These are phyloP conservation scores for Margaritispora aquatica DNA, from an alignment of 495 filamentous ascomycete species.

Conservation along the genomic window DNA sequence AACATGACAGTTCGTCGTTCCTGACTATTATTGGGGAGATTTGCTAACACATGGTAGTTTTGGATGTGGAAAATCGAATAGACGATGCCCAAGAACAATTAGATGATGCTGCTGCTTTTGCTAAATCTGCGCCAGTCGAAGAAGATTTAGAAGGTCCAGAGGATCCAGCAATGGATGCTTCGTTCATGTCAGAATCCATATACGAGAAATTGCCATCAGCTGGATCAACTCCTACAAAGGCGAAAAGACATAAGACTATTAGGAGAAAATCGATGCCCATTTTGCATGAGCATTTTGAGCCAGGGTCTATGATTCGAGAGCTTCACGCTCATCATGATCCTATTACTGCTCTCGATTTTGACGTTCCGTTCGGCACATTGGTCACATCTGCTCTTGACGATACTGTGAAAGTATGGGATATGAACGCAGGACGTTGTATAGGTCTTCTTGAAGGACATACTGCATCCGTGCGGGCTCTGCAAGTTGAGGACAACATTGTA, in stretches of 20 bases:
- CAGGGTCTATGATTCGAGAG: conserved; percentile 82
- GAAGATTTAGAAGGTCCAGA: conserved; percentile 46
- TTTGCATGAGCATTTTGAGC: conserved; percentile 90
- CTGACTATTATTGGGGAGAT: not conserved
- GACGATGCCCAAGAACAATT: conserved; percentile 76
- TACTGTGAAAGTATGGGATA: conserved; percentile 95
- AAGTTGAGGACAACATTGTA: conserved; percentile 93
- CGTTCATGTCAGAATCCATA: conserved; percentile 97
- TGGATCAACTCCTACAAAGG: conserved; percentile 40
- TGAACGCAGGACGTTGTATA: conserved; percentile 86
- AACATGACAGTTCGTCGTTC: conserved; percentile 66
- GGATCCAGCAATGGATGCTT: conserved; percentile 50
- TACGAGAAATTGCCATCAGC: conserved; percentile 83
- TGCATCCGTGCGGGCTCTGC: conserved; percentile 85
- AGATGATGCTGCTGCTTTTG: conserved; percentile 59
- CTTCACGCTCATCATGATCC: conserved; percentile 82
- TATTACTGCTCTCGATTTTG: conserved; percentile 90
- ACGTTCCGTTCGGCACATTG: conserved; percentile 92
- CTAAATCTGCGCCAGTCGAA: conserved; percentile 45
- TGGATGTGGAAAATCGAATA: conserved; percentile 76
- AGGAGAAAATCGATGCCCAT: conserved; percentile 83
- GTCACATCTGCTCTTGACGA: conserved; percentile 94
- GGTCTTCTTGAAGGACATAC: conserved; percentile 90
- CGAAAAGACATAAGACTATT: conserved; percentile 60
- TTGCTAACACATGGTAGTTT: conserved; percentile 43